These are phyloP conservation scores for Fusarium zealandicum DNA, from an alignment of 2,329 filamentous ascomycete species.

Conservation along the genomic window DNA sequence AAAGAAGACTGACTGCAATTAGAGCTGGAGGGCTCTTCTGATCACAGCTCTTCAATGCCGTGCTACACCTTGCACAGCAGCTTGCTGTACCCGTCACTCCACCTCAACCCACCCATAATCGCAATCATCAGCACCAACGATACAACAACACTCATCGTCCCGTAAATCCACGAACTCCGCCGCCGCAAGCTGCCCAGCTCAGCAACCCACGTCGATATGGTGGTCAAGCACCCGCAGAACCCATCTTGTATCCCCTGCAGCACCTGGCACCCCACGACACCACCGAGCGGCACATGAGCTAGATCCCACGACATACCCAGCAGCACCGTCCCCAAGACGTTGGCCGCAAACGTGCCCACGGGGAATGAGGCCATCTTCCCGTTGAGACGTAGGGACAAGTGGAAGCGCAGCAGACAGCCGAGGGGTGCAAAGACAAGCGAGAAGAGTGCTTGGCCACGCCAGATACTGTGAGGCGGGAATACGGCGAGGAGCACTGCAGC, in stretches of 20 bases:
- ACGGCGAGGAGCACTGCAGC: slow-evolving; percentile 76
- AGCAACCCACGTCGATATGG: slow-evolving; percentile 71
- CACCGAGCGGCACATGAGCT: slow-evolving; percentile 68
- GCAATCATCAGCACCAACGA: slow-evolving; percentile 68
- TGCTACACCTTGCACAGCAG: slow-evolving; percentile 27
- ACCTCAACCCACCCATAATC: slow-evolving; percentile 78
- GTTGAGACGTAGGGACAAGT: slow-evolving; percentile 76
- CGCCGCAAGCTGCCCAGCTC: slow-evolving; percentile 63
- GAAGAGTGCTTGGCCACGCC: slow-evolving; percentile 80
- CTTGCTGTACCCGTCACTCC: slow-evolving; percentile 65
- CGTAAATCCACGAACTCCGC: slow-evolving; percentile 72
- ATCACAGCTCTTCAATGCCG: not conserved
- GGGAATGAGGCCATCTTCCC: slow-evolving; percentile 72
- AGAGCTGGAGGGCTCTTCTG: not conserved
- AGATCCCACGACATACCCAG: slow-evolving; percentile 81
- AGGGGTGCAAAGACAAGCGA: slow-evolving; percentile 82
- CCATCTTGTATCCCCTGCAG: slow-evolving; percentile 72
- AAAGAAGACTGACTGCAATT: too few species aligned
- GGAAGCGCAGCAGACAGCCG: slow-evolving; percentile 79
- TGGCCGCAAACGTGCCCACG: slow-evolving; percentile 84
- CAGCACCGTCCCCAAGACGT: slow-evolving; percentile 77
- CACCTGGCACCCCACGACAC: slow-evolving; percentile 70
- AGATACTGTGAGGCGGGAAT: slow-evolving; percentile 74
- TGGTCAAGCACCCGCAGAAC: slow-evolving; percentile 72
- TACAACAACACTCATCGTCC: slow-evolving; percentile 63